Base-by-base conservation (phyloP, 2,329 filamentous ascomycete genomes). In the Paecilomyces dactylethromorphus region DNA sequence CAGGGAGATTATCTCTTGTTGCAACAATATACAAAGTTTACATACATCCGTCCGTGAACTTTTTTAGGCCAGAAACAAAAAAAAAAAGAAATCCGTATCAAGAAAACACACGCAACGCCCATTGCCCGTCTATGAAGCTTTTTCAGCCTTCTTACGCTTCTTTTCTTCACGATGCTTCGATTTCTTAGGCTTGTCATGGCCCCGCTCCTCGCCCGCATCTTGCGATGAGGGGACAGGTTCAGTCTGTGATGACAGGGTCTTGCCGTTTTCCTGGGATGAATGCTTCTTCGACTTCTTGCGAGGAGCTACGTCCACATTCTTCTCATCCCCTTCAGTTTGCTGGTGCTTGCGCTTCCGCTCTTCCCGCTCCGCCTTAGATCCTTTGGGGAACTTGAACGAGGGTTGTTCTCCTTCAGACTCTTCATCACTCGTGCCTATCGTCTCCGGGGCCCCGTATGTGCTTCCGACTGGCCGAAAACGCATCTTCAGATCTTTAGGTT, bases 381-480 rank as follows among this genome's bases (percentile, higher is more conserved):
- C 67, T 55, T 60, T 60, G 29, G 72, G 68, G 7, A 68, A 61
- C 63, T 72, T 72, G 63, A 71, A 71, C 5, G 67, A 69, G 56
- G 65, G 62, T 55, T 67, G 63, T 51, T 74, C 74, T 8, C 60
- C 66, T 52, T 76, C 74, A 2, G 72, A 75, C 61, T 76, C 69
- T 39, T 70, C 73, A 2, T 71, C 74, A 57, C 69, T 70, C n/a
- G 64, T 69, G 12, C 71, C 75, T 45, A 75, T 59, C 4, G 69
- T 74, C 62, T 75, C 71, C 1, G 73, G 67, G 0, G 66, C 63
- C 1, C 62, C 65, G 15, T 65, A 60, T 6, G 65, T 64, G 54
- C 73, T 76, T 26, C 77, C 77, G 39, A 77, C 71, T 21, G 77
- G 77, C 8, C 69, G 70, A 60, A 79, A 79, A 31, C 77, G 76